These are phyloP conservation scores for Mycena indigotica DNA, from an alignment of 768 basidiomycete species.

Conservation along the genomic window DNA sequence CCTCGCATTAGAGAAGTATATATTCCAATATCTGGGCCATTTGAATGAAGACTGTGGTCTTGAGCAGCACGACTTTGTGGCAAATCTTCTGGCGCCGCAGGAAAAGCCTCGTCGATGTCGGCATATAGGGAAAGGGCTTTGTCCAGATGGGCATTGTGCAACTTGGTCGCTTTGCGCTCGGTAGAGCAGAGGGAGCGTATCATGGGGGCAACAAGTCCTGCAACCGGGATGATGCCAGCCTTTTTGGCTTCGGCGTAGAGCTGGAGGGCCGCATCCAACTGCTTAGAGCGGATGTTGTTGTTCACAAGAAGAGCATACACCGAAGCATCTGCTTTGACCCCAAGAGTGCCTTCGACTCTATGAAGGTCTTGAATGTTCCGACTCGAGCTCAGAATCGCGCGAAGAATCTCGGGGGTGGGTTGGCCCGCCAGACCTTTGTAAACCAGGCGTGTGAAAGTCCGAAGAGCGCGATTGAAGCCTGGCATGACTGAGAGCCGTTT, in stretches of 20 bases:
- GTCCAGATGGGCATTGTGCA: conserved; percentile 41
- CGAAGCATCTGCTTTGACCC: conserved; percentile 39
- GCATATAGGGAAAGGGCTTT: conserved; percentile 56
- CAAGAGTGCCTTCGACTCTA: conserved; percentile 43
- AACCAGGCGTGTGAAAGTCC: conserved; percentile 35
- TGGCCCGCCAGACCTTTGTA: conserved; percentile 33
- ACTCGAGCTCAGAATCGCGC: conserved; percentile 47
- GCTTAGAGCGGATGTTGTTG: conserved; percentile 46
- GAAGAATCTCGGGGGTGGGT: conserved; percentile 33
- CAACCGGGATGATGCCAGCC: conserved; percentile 49
- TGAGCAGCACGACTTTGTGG: conserved; percentile 23
- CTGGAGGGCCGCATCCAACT: conserved; percentile 43
- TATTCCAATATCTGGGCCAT: conserved; percentile 52
- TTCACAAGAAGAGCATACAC: conserved; percentile 61
- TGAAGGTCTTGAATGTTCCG: conserved; percentile 43
- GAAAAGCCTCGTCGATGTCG: conserved; percentile 43
- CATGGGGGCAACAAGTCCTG: conserved; percentile 55
- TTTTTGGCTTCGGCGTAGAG: conserved; percentile 52
- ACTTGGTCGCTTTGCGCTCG: conserved; percentile 39
- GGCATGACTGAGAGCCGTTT: conserved; percentile 19
- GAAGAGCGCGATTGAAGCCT: conserved; percentile 38
- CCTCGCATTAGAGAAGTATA: conserved; percentile 58
- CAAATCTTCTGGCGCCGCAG: conserved; percentile 25
- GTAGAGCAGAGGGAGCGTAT: conserved; percentile 51
- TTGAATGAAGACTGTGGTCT: conserved; percentile 34